phyloP scores from a whole-genome alignment of 2,329 filamentous ascomycete genomes.

The Pezicula radicicola region DNA sequence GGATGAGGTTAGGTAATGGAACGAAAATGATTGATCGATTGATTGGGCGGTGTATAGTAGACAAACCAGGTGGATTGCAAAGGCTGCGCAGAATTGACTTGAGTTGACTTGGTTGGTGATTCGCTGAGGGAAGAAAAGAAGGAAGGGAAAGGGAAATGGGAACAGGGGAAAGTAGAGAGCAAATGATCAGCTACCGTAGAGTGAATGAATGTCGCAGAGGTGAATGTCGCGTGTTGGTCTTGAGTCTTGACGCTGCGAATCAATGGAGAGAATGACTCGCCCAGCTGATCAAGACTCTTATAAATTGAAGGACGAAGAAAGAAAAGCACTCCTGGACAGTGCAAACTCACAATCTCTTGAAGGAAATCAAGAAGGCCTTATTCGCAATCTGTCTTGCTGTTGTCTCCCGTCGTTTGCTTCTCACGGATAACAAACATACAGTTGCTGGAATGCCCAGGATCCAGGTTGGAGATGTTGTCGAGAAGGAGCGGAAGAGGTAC shows the following conservation, averaged over 20 bases:
- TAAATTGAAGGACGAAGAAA: background rate
- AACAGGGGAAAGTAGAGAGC: background rate
- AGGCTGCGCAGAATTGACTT: background rate
- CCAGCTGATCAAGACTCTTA: background rate
- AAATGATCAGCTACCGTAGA: background rate
- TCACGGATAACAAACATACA: background rate
- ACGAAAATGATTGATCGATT: background rate
- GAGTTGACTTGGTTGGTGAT: background rate
- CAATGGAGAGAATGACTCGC: background rate
- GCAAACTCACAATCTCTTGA: background rate
- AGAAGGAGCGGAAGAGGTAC: too few species aligned
- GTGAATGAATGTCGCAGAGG: too few species aligned
- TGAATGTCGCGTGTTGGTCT: too few species aligned
- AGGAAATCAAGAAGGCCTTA: background rate
- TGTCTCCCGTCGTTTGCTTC: background rate
- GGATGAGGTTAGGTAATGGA: background rate
- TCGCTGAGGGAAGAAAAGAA: background rate
- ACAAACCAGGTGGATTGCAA: background rate
- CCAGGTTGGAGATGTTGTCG: too few species aligned
- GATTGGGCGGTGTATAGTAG: background rate
- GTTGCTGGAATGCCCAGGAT: background rate
- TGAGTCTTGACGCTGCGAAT: background rate
- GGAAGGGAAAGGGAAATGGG: background rate
- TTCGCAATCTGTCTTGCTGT: background rate
- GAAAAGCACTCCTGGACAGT: background rate